Percentiles rank a stretch among this genome's conserved stretches.
These are phyloP conservation scores for Meyerozyma carpophila DNA, from an alignment of 1,139 yeast species.

Conservation along the genomic window DNA sequence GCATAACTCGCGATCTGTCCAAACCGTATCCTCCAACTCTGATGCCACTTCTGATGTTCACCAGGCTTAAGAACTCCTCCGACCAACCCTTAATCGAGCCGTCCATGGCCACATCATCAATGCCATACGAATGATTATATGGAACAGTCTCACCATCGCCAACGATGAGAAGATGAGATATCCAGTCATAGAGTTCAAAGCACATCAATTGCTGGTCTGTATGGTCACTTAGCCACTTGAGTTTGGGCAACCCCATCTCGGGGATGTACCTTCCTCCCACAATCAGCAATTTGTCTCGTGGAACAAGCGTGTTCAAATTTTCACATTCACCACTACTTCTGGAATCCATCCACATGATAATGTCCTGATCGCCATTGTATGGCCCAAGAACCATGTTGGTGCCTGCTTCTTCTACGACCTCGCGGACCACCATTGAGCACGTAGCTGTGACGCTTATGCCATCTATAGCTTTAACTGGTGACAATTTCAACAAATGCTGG, in stretches of 20 bases:
- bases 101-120: constrained; percentile 31
- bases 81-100: constrained; percentile 57
- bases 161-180: constrained; percentile 32
- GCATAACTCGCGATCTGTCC: background rate
- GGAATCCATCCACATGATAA: constrained; percentile 60
- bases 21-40: constrained; percentile 11
- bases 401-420: constrained; percentile 5
- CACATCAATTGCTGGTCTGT: constrained; percentile 23
- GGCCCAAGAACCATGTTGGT: constrained; percentile 19
- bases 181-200: constrained; percentile 51
- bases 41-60: constrained; percentile 15
- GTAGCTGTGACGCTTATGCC: constrained; percentile 40
- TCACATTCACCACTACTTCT: constrained; percentile 30
- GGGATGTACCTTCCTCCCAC: constrained; percentile 47
- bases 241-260: constrained; percentile 55
- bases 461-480: constrained; percentile 11
- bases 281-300: constrained; percentile 6
- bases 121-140: constrained; percentile 5
- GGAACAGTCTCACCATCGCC: constrained; percentile 15
- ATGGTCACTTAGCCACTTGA: constrained; percentile 30
- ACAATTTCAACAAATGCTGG: constrained; percentile 8
- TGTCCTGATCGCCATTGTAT: constrained; percentile 26
- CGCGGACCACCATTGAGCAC: constrained; percentile 47
- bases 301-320: constrained; percentile 21
- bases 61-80: constrained; percentile 13